Percentiles rank a stretch among this genome's conserved stretches.
phyloP scores from a whole-genome alignment of 2,329 filamentous ascomycete species.

The Chalaropsis ovoidea region DNA sequence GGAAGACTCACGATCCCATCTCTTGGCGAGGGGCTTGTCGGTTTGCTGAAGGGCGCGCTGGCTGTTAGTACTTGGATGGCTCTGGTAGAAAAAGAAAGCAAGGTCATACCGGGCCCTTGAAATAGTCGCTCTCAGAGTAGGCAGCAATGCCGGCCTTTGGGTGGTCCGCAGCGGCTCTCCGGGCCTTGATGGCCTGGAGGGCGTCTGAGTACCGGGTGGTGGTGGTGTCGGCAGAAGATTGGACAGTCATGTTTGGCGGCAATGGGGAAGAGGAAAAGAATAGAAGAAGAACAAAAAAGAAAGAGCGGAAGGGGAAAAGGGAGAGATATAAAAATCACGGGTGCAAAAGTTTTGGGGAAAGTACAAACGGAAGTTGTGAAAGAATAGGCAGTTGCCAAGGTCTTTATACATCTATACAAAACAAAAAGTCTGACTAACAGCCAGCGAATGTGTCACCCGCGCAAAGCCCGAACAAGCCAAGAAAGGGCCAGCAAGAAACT shows the following conservation, averaged over 20 bases:
- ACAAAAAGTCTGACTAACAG: constrained; percentile 7
- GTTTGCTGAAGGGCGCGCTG: constrained; percentile 29
- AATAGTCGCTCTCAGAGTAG: constrained; percentile 67
- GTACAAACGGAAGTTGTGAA: not conserved
- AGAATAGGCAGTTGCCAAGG: not conserved
- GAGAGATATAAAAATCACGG: not conserved
- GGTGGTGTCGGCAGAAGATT: constrained; percentile 14
- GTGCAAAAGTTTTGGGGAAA: not conserved
- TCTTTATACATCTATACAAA: constrained; percentile 3
- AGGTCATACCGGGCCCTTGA: constrained; percentile 58
- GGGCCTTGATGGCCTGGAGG: constrained; percentile 54
- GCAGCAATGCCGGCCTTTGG: constrained; percentile 68
- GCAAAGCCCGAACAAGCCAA: no score
- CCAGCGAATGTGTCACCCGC: not conserved
- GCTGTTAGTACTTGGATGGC: not conserved
- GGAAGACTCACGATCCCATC: constrained; percentile 66
- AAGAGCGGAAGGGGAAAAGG: not conserved
- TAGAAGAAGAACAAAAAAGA: not conserved
- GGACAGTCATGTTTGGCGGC: constrained; percentile 16
- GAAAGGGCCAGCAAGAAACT: constrained; percentile 11
- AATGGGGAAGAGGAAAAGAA: not conserved
- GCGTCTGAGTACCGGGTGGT: constrained; percentile 22
- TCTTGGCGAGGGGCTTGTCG: constrained; percentile 64
- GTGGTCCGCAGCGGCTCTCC: constrained; percentile 60
- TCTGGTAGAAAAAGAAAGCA: constrained; percentile 11